Evolutionary conservation across 768 basidiomycete species (phyloP).

Genomic region (Macrolepiota albuminosa): DNA sequence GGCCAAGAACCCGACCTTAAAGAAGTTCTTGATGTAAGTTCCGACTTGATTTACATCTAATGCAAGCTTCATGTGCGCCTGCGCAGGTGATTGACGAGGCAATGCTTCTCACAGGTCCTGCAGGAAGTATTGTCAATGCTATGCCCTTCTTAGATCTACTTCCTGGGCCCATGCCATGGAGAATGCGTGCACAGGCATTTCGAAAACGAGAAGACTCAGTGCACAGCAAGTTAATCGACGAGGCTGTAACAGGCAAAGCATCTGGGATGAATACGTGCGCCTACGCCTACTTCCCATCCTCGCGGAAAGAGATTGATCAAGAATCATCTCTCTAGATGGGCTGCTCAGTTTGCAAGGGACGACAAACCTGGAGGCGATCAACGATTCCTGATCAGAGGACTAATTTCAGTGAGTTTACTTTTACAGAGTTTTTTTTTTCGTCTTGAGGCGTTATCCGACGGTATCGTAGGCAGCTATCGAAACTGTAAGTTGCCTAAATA

Average conservation of each 20-base stretch:
- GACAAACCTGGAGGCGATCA: neutral
- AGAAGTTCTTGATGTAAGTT: neutral
- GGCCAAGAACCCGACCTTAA: neutral
- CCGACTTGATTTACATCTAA: neutral
- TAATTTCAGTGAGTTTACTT: neutral
- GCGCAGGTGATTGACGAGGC: neutral
- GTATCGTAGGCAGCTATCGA: neutral
- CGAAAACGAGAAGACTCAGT: neutral
- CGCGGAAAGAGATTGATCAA: neutral
- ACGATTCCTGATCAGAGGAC: neutral
- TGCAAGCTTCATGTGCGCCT: neutral
- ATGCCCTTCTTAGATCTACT: neutral
- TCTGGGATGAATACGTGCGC: neutral
- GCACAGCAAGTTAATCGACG: neutral
- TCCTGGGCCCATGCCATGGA: neutral
- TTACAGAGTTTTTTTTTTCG: neutral
- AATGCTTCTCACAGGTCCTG: neutral
- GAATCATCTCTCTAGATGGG: neutral
- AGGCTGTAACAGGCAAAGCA: neutral
- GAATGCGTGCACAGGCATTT: neutral
- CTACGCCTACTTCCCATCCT: neutral
- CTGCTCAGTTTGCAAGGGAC: neutral
- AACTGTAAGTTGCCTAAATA: neutral
- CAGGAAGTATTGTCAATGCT: neutral
- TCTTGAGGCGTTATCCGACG: neutral